Evolutionary conservation across 163 green algal species (phyloP).

Genomic region (Coccomyxa subellipsoidea): DNA sequence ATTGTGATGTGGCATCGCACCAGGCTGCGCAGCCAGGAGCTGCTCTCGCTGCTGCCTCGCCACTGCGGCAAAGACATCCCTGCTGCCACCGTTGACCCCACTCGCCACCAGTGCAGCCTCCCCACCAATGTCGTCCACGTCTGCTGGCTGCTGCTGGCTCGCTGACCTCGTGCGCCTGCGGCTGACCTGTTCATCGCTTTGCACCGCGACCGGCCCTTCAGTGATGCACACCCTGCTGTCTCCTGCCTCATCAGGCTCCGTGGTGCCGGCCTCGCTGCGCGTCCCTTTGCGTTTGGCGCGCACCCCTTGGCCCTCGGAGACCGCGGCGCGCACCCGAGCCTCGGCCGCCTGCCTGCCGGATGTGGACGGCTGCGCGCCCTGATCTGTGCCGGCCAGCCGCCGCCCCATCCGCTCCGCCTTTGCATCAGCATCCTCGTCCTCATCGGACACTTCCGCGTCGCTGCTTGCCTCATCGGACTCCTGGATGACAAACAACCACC

Average conservation of each 20-base stretch:
- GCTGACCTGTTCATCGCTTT: not conserved
- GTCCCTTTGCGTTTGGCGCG: not conserved
- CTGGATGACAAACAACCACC: not conserved
- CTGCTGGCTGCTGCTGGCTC: not conserved
- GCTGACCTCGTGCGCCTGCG: not conserved
- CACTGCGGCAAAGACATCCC: not conserved
- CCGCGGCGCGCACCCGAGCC: not conserved
- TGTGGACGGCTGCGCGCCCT: not conserved
- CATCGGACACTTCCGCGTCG: not conserved
- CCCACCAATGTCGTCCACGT: not conserved
- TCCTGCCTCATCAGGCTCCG: not conserved
- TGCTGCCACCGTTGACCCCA: not conserved
- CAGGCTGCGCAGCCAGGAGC: not conserved
- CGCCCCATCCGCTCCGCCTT: conserved; percentile 51
- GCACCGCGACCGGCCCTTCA: not conserved
- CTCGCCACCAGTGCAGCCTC: not conserved
- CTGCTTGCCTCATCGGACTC: not conserved
- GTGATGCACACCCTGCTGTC: not conserved
- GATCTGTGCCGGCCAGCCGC: not conserved
- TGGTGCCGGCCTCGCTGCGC: not conserved
- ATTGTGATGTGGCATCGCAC: not conserved
- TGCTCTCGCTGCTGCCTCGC: not conserved
- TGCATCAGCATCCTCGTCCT: conserved; percentile 61
- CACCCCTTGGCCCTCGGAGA: not conserved
- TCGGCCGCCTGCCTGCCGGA: not conserved